Evolutionary conservation across 306 rosid species (phyloP).

Genomic region (Sechiopsis laciniata): DNA sequence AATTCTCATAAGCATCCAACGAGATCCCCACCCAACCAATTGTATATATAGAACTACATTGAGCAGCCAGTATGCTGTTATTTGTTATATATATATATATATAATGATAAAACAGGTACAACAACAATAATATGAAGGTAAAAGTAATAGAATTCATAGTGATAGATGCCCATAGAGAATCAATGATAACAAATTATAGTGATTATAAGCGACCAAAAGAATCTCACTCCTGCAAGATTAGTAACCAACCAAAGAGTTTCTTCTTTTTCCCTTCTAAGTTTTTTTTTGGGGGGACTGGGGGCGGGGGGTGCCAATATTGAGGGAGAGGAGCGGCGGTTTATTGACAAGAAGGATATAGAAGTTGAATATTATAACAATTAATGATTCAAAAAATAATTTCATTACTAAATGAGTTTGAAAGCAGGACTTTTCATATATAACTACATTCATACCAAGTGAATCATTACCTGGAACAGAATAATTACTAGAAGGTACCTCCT

Average conservation of each 20-base stretch:
- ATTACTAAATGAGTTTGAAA: constrained; percentile 36
- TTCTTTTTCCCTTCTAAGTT: neutral
- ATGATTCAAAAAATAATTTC: neutral
- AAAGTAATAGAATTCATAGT: neutral
- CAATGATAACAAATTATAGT: neutral
- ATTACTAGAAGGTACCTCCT: constrained; percentile 99
- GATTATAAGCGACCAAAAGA: neutral
- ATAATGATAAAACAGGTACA: too few species aligned
- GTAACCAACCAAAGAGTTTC: neutral
- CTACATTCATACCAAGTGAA: constrained; percentile 64
- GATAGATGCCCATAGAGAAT: neutral
- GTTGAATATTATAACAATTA: neutral
- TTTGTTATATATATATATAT: too few species aligned
- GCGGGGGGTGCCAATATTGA: neutral
- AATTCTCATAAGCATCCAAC: neutral
- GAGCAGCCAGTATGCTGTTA: neutral
- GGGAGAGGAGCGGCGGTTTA: neutral
- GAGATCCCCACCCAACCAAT: constrained; percentile 14
- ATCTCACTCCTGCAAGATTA: constrained; percentile 1
- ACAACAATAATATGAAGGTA: neutral
- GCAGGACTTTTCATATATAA: constrained; percentile 33
- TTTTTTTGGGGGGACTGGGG: too few species aligned
- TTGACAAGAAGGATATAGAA: neutral
- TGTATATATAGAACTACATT: neutral
- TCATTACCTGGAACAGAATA: constrained; percentile 94